Evolutionary conservation across 129 eudicot genomes (phyloP).

Genomic region (Flaveria sonorensis): DNA sequence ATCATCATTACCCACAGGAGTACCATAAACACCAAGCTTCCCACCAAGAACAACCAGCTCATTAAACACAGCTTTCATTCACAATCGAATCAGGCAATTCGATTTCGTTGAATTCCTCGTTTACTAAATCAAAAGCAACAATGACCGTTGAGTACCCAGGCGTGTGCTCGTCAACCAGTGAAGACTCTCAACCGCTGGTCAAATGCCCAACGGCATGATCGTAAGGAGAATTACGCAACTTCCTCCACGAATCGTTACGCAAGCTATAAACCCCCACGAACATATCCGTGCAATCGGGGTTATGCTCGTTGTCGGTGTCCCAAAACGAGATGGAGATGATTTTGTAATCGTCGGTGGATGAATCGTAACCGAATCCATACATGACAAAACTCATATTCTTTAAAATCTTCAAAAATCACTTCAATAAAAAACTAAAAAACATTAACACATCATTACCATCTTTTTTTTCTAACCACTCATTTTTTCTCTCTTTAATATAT

Average conservation of each 20-base stretch:
- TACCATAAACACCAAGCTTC: slow-evolving; percentile 36
- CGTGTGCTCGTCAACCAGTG: slow-evolving; percentile 45
- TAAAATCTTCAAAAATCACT: too few species aligned
- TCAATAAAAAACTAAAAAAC: too few species aligned
- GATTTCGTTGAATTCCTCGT: slow-evolving; percentile 46
- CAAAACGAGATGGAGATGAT: slow-evolving; percentile 45
- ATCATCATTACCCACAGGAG: slow-evolving; percentile 5
- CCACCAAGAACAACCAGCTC: slow-evolving; percentile 44
- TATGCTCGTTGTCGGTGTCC: slow-evolving; percentile 41
- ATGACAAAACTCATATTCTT: slow-evolving; percentile 35
- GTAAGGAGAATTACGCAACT: slow-evolving; percentile 41
- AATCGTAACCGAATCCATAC: slow-evolving; percentile 66
- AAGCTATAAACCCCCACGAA: slow-evolving; percentile 41
- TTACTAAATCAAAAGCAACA: slow-evolving; percentile 43
- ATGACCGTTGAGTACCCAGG: slow-evolving; percentile 23
- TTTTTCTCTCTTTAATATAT: too few species aligned
- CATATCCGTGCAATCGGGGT: slow-evolving; percentile 39
- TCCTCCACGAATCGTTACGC: slow-evolving; percentile 50
- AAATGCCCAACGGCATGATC: slow-evolving; percentile 39
- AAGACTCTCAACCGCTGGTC: slow-evolving; percentile 36
- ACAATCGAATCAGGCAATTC: slow-evolving; percentile 40
- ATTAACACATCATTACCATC: too few species aligned
- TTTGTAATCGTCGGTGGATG: slow-evolving; percentile 40
- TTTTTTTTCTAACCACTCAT: too few species aligned
- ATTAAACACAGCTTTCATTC: slow-evolving; percentile 26